Base-by-base conservation (phyloP, 2,329 filamentous ascomycete genomes). In the Chrysosporium queenslandicum region DNA sequence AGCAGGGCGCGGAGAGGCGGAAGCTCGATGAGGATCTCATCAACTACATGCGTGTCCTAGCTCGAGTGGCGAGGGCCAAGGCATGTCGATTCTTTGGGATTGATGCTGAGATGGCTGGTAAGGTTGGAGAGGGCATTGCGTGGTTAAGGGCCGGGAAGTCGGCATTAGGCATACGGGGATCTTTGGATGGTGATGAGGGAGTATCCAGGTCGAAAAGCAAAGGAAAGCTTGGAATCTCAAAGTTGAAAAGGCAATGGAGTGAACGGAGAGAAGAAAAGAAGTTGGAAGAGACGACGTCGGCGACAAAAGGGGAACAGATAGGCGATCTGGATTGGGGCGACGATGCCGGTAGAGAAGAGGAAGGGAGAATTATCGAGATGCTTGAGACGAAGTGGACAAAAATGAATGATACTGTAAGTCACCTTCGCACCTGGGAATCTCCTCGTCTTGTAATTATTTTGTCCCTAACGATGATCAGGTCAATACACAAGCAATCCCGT, bases 41-140 rank as follows among this genome's bases (percentile, higher is more conserved):
- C 1, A 80, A 77, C 43, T 97, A 97, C 61, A 74, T 86, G 1
- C 82, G 86, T 18, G 86, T 92, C 58, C 68, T 97, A 18, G 76
- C 82, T 14, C 77, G 81, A 47, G 87, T 86, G 0, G 82, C 87
- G 39, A 79, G 87, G 49, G 91, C 86, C 20, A 89, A 88, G 59
- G 89, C 90, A 0, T 94, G 89, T 63, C 79, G 92, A 1, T 95
- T 97, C 65, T 83, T 96, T 53, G 92, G 83, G 0, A 84, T 97
- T 46, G 89, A 96, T 65, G 86, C 90, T 1, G 92, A 98, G 63
- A 66, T 89, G 9, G 81, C 81, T 1, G 87, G 86, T 0, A 83
- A 91, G 67, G 86, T 85, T 0, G 92, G 90, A 1, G 84, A 84
- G 48, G 92, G 81, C 0, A 86, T 98, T 53, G 89, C 86, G 0